Base-by-base conservation (phyloP, 176 grass and related monocot species). In the Aechmea fasciata region DNA sequence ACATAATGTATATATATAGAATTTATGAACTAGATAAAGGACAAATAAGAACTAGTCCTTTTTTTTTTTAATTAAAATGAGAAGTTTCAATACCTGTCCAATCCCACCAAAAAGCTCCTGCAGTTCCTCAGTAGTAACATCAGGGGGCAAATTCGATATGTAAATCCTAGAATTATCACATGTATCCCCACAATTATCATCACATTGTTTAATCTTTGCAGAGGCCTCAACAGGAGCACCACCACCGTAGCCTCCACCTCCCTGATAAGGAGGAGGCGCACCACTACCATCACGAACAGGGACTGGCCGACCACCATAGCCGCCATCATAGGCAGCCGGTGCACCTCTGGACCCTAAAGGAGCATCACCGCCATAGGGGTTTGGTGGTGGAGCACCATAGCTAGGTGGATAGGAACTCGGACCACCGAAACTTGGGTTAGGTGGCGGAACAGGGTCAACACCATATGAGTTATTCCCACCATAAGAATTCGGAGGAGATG, bases 101-200 rank as follows among this genome's bases (percentile, higher is more conserved):
- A 99, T 99, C 74, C 87, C 90, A 55, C 90, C 90, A 88, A 99
- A 99, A 71, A 99, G 73, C 12, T 99, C 87, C 69, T 87, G 90
- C 70, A 99, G 70, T 80, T 99, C 95, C 47, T 99, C 95, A 78
- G 86, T 71, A 50, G 87, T 88, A 53, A 88, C 95, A 88, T 99
- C 87, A 23, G 87, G 90, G 13, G 95, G 95, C 73, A 99, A 88
- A 67, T 99, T 99, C 51, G 95, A 99, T 49, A 99, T 99, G 66
- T 99, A 99, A 79, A 99, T 99, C 75, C 95, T 99, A 48, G 95
- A 50, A 13, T 94, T 99, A 52, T 99, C 95, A 82, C 95, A 99
- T 19, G 77, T 80, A 26, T 94, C 95, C 51, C 80, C 87, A 75
- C 90, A 99, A 79, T 84, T 90, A 77, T 67, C 87, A 88, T 99